Base-by-base conservation (phyloP, 1,284 basidiomycete species). In the Papiliotrema fonsecae region DNA sequence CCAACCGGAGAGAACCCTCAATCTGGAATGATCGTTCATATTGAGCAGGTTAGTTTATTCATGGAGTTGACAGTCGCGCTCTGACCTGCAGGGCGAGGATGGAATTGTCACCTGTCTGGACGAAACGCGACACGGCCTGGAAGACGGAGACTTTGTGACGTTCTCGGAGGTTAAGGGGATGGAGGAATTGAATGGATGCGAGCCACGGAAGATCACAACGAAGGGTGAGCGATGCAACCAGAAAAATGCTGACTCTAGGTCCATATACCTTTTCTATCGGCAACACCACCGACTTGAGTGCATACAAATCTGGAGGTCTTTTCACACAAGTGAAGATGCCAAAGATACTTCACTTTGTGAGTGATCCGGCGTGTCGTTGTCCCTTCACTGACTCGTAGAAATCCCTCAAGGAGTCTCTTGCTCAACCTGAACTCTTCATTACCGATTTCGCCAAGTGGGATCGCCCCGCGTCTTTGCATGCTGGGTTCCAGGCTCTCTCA, bases 291-390 rank as follows among this genome's bases (percentile, higher is more conserved):
- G 79, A 79, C 30, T 70, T 93, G 18, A 79, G 85, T 45, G 79
- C 83, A 41, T 98, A 98, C 77, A 83, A 85, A 65, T 76, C 82
- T 27, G 96, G 93, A 27, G 96, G 96, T 43, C 87, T 94, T 60
- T 99, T 98, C 72, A 93, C 89, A 16, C 96, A 99, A 75, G 91
- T 98, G 65, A 99, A 98, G 78, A 93, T 96, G 91, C 96, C 96
- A 21, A 97, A 96, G 77, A 81, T 90, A 53, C 78, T 98, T 48
- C 82, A 89, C 70, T 97, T 96, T 64, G 91, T 94, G 61, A 65
- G 87, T 78, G 35, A 18, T 9, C 34, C 26, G 5, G 13, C 21
- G 3, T 13, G 9, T 37, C 22, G 10, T 35, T n/a, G 32, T 19
- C 37, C n/a, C n/a, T 14, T 24, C 18, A 41, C 40, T 4, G n/a